A percentile compares a stretch with the other conserved stretches of the same genome.
These are phyloP conservation scores for Pleurotus giganteus DNA, from an alignment of 768 basidiomycete genomes.

Conservation along the genomic window DNA sequence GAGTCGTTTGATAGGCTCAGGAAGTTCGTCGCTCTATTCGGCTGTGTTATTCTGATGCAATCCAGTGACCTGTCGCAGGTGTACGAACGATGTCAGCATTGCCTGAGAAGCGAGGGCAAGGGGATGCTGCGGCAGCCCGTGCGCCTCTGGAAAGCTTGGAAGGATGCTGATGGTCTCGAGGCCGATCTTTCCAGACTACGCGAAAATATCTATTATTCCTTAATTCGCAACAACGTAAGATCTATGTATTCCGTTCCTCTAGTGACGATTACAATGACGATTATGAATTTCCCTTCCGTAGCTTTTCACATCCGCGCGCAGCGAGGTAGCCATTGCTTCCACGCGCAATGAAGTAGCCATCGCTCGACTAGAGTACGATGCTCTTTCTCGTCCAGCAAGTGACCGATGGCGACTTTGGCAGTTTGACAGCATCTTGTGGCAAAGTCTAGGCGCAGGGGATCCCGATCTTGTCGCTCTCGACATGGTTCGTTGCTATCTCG, in stretches of 20 bases:
- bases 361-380: background rate
- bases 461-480: background rate
- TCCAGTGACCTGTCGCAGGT: background rate
- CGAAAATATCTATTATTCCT: background rate
- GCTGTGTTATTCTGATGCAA: too few relatives aligned
- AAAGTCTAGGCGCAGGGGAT: background rate
- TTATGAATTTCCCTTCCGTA: background rate
- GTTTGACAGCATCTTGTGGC: background rate
- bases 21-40: background rate
- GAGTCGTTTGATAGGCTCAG: background rate
- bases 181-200: background rate
- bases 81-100: background rate
- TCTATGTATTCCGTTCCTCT: background rate
- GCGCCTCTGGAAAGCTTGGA: background rate
- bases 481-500: background rate
- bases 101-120: background rate
- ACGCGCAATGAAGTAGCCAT: background rate
- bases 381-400: background rate
- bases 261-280: background rate
- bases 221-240: background rate
- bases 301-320: too few relatives aligned
- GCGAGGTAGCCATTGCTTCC: too few relatives aligned
- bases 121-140: background rate
- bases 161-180: background rate
- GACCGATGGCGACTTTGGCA: background rate